Base-by-base conservation (phyloP, 2,329 filamentous ascomycete genomes). In the Ceratocystis papillata region DNA sequence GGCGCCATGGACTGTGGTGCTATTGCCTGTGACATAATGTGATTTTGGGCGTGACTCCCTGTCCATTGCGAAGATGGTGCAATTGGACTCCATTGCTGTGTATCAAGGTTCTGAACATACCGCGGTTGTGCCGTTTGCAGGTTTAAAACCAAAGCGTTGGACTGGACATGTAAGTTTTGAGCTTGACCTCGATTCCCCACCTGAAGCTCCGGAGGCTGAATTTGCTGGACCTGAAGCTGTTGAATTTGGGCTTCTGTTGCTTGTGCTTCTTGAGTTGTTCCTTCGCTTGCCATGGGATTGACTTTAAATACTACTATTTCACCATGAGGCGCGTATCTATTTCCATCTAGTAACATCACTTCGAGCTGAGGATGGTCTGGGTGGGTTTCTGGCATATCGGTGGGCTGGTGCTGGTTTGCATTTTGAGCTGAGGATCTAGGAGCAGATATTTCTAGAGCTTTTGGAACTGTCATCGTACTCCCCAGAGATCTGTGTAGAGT, bases 101-200 rank as follows among this genome's bases (percentile, higher is more conserved):
- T 30, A 10, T 6, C 5, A n/a, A 37, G n/a, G 15, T 6, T 37
- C 3, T 22, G 28, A n/a, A 8, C 28, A 59, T 33, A 59, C 28
- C 2, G 12, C 28, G 8, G 28, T 12, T 30, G 55, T 15, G 10
- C 20, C 5, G 33, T 37, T 59, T 33, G 55, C 28, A 28, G 28
- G 55, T 59, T 28, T 30, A 17, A 50, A 63, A 12, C 62, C 45
- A 41, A 44, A n/a, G 62, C 17, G 57, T 28, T 59, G 12, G 48
- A 37, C 48, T 45, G 62, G 46, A 25, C n/a, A 45, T 30, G 65
- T 37, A 55, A 20, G 45, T 22, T 50, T 2, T 55, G 33, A 3
- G 7, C 20, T 41, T 41, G 37, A 41, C 3, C 45, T 44, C 46
- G 28, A 28, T 12, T n/a, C 37, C 10, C 12, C 37, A 3, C 1